phyloP scores from a whole-genome alignment of 2,329 filamentous ascomycete species.

The Claviceps sp. region DNA sequence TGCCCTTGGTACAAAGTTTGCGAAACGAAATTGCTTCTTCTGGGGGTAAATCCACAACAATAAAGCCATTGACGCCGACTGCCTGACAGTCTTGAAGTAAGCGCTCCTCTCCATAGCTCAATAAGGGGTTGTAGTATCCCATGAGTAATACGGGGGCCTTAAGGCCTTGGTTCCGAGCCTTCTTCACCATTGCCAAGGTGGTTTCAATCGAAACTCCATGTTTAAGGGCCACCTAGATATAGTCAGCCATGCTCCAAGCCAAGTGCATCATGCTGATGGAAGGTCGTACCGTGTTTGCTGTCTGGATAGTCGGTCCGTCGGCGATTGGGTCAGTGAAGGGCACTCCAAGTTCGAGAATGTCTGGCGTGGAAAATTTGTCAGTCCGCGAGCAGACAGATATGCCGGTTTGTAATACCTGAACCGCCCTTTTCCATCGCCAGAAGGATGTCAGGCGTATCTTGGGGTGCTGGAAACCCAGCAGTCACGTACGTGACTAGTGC shows the following conservation, averaged over 20 bases:
- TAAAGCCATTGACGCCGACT: constrained; percentile 88
- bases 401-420: constrained; percentile 45
- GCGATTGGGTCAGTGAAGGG: constrained; percentile 98
- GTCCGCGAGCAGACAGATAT: not conserved
- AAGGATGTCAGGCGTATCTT: constrained; percentile 71
- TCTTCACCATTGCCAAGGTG: constrained; percentile 71
- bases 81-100: constrained; percentile 74
- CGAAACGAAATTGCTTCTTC: constrained; percentile 93
- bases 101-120: constrained; percentile 86
- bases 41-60: constrained; percentile 87
- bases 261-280: constrained; percentile 4
- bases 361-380: constrained; percentile 21
- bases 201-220: constrained; percentile 78
- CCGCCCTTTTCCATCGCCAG: constrained; percentile 87
- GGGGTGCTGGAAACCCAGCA: constrained; percentile 75
- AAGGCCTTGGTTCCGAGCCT: constrained; percentile 64
- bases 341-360: constrained; percentile 89
- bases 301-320: constrained; percentile 94
- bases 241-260: constrained; percentile 3
- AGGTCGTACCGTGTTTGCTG: constrained; percentile 62
- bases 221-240: constrained; percentile 50
- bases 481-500: constrained; percentile 95
- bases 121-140: constrained; percentile 97
- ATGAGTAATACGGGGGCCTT: constrained; percentile 80
- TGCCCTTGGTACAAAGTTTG: constrained; percentile 64